Evolutionary conservation across 1,284 basidiomycete genomes (phyloP).

Genomic region (Chiua sp.): DNA sequence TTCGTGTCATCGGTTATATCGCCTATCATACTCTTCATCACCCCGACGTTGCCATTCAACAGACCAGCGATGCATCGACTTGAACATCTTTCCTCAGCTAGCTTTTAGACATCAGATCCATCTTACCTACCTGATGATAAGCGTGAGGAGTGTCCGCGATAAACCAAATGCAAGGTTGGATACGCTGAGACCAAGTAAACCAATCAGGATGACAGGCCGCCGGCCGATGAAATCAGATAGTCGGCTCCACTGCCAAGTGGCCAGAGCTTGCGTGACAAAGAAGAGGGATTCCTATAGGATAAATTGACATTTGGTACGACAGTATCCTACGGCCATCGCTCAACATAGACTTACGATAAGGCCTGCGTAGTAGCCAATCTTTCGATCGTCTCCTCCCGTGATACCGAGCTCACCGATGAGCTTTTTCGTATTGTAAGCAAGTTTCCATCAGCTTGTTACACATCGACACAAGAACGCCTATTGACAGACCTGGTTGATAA

Average conservation of each 20-base stretch:
- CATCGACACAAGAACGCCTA: neutral
- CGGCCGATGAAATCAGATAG: constrained; percentile 74
- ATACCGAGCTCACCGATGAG: constrained; percentile 39
- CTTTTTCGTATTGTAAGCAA: constrained; percentile 20
- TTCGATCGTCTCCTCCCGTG: constrained; percentile 52
- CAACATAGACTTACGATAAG: constrained; percentile 52
- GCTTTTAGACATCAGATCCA: neutral
- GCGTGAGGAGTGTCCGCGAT: constrained; percentile 65
- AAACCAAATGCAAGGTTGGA: constrained; percentile 78
- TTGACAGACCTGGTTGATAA: constrained; percentile 31
- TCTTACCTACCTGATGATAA: constrained; percentile 59
- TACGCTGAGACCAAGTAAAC: constrained; percentile 65
- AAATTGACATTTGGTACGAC: neutral
- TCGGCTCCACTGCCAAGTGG: constrained; percentile 77
- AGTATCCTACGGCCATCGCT: neutral
- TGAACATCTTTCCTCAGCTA: constrained; percentile 3
- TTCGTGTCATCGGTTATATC: constrained; percentile 52
- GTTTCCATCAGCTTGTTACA: too few species aligned
- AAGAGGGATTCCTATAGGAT: constrained; percentile 69
- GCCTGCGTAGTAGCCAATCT: constrained; percentile 71
- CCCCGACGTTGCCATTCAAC: constrained; percentile 39
- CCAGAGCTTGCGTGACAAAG: constrained; percentile 67
- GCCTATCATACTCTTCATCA: constrained; percentile 37
- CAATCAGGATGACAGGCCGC: constrained; percentile 70
- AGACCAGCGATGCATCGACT: constrained; percentile 40